These are phyloP conservation scores for Reticulascus tulasneorum DNA, from an alignment of 2,329 filamentous ascomycete genomes.

Conservation along the genomic window DNA sequence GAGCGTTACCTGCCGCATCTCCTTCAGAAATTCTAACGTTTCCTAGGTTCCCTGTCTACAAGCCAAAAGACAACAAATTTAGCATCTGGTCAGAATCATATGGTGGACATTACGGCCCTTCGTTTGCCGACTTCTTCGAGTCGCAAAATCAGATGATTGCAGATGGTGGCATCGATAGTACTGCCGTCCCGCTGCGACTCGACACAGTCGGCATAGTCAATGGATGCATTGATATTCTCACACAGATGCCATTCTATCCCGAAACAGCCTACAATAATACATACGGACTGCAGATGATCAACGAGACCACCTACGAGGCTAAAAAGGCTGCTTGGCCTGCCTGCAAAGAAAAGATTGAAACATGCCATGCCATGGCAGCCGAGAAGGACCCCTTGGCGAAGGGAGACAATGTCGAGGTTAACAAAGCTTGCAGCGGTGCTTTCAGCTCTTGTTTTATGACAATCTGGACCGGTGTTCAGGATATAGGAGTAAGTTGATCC, in stretches of 20 bases:
- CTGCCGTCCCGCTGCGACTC: conserved; percentile 31
- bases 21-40: too few relatives aligned
- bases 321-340: too few relatives aligned
- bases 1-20: too few relatives aligned
- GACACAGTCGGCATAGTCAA: background rate
- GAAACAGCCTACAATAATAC: conserved; percentile 12
- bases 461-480: too few relatives aligned
- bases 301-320: too few relatives aligned
- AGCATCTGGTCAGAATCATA: conserved; percentile 52
- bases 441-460: too few relatives aligned
- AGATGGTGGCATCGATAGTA: conserved; percentile 38
- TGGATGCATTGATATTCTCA: background rate
- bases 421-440: too few relatives aligned
- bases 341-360: conserved; percentile 49
- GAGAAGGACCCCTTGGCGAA: conserved; percentile 15
- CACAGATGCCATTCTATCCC: too few relatives aligned
- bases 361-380: conserved; percentile 41
- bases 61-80: conserved; percentile 46
- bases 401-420: conserved; percentile 23
- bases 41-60: conserved; percentile 59
- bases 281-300: conserved; percentile 18
- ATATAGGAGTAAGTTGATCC: too few relatives aligned
- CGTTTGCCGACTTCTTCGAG: conserved; percentile 52
- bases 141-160: conserved; percentile 51
- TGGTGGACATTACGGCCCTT: conserved; percentile 57